Base-by-base conservation (phyloP, 345 rosid species). In the Eucalyptus curtisii region DNA sequence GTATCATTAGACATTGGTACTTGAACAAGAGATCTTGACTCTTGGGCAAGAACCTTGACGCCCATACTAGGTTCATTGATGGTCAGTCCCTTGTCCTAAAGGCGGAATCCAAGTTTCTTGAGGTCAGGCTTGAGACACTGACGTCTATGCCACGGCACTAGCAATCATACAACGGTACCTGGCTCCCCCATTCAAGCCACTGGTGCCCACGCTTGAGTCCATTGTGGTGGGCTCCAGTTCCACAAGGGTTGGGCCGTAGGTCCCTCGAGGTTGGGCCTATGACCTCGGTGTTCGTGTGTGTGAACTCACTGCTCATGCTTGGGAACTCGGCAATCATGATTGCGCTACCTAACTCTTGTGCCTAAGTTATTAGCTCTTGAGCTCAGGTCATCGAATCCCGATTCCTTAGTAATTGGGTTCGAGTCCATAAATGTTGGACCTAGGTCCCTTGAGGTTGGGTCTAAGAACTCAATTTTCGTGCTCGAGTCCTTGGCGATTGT, bases 111-210 rank as follows among this genome's bases (percentile, higher is more conserved):
- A 2, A 68, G 25, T 68, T 44, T 68, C 44, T 17, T 9, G 80
- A 68, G 80, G 24, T 17, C 12, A 68, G 17, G 80, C 24, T 31
- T 4, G 5, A 68, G 42, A 16, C 80, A 68, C 24, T 8, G 1
- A 33, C 20, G 24, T 17, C 42, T 68, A 68, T 68, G 22, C 24
- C 7, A 31, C 4, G 24, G 6, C 19, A 68, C 1, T 33, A 20
- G 13, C 7, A 33, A 25, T 3, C 4, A 10, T 5, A 33, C 42
- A 31, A 0, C 0, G 4, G 42, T 16, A 37, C 80, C 2, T 16
- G 2, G 22, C 24, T 68, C 24, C 40, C 80, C 42, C 1, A 10
- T 13, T 31, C 24, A 68, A 68, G 24, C 12, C 44, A 33, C 3
- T 2, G 2, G 80, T 5, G 6, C 44, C 40, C 13, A 1, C 0